Base-by-base conservation (phyloP, 176 grass and related monocot species). In the Bonia amplexicaulis region DNA sequence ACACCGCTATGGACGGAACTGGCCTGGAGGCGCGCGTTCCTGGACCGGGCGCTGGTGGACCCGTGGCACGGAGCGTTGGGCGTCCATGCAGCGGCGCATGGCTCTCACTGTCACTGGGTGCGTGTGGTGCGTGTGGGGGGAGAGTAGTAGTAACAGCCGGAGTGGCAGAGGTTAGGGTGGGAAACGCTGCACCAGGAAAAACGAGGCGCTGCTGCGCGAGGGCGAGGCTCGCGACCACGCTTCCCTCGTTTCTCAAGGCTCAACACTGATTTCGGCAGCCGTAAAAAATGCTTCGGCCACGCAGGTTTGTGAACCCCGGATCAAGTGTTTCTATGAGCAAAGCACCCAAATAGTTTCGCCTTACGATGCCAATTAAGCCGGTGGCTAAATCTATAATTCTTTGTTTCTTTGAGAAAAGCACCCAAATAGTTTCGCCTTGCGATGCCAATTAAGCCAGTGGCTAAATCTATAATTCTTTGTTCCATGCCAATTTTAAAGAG, bases 211-310 rank as follows among this genome's bases (percentile, higher is more conserved):
- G 51, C 14, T 1, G 66, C n/a, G 14, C n/a, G n/a, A 9, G 55
- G 5, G 19, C 0, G 61, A 60, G 39, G 39, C 12, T 27, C 6
- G 22, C 52, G 7, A 46, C 70, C 57, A 79, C 69, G 75, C 75
- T 73, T 84, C 59, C 59, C 22, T 82, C 87, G 46, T 67, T 74
- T 74, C 87, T 16, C 87, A 9, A 5, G 37, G 37, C 5, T 40
- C 49, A 53, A 47, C 70, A 77, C 67, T 4, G 74, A 78, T 55
- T 42, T 16, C 17, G 37, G 51, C n/a, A 27, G 12, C 78, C 0
- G 3, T 2, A 12, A 12, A 9, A 16, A 26, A 4, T 9, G 82
- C 82, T 85, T 31, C 4, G 61, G 0, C 22, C 76, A 89, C 87
- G n/a, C 69, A 8, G 14, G 4, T 0, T 2, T n/a, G 1, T 12